A percentile compares a stretch with the other conserved stretches of the same genome.
These are phyloP conservation scores for Serendipita sp. DNA, from an alignment of 768 basidiomycete genomes.

Conservation along the genomic window DNA sequence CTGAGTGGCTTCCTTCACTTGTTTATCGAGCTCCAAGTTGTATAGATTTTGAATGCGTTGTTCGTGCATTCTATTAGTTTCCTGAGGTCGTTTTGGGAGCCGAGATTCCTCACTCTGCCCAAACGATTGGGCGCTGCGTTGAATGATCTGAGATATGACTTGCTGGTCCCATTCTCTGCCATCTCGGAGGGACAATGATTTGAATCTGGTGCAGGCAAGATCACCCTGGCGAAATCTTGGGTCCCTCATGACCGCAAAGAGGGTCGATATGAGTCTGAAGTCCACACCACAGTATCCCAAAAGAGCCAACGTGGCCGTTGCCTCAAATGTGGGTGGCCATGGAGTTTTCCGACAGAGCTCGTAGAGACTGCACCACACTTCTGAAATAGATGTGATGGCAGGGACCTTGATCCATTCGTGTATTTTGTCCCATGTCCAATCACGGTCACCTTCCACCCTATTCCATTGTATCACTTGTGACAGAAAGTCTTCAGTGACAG, in stretches of 20 bases:
- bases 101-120: neutral
- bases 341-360: neutral
- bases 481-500: neutral
- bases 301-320: neutral
- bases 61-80: neutral
- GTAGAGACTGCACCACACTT: neutral
- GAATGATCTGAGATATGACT: neutral
- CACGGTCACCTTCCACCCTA: neutral
- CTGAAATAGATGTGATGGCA: neutral
- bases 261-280: neutral
- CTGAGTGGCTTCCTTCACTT: neutral
- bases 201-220: neutral
- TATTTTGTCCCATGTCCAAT: neutral
- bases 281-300: neutral
- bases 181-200: neutral
- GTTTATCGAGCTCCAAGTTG: neutral
- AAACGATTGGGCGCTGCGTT: neutral
- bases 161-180: neutral
- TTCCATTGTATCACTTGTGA: neutral
- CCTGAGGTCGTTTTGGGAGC: neutral
- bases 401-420: neutral
- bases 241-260: neutral
- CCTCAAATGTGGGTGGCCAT: neutral
- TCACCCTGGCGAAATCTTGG: neutral
- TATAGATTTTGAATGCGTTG: neutral